Percentiles rank a stretch among this genome's conserved stretches.
Evolutionary conservation across 2,329 filamentous ascomycete genomes (phyloP).

Genomic region (Hypoxylon sp.): DNA sequence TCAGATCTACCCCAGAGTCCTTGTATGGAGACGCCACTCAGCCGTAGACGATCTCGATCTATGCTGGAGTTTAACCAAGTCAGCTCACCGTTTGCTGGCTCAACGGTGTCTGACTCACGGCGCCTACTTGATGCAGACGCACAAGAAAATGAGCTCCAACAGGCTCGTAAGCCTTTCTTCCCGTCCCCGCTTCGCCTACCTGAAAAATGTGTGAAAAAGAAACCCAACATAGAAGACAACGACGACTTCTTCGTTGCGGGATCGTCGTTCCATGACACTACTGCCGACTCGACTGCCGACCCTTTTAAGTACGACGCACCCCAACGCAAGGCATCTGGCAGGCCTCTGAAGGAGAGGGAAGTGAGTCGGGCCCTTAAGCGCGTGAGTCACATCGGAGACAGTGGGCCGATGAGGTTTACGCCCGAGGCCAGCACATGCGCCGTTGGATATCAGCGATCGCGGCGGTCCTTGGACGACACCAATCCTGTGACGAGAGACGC

Average conservation of each 20-base stretch:
- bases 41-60: conserved; percentile 10
- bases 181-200: conserved; percentile 42
- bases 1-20: conserved; percentile 17
- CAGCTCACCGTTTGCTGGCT: conserved; percentile 26
- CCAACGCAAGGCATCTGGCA: conserved; percentile 56
- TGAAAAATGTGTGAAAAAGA: neutral
- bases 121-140: conserved; percentile 45
- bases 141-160: conserved; percentile 38
- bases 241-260: conserved; percentile 43
- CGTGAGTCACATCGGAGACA: conserved; percentile 47
- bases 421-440: conserved; percentile 29
- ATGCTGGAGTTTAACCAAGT: neutral
- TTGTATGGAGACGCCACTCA: conserved; percentile 10
- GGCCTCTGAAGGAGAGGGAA: conserved; percentile 58
- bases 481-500: neutral
- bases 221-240: conserved; percentile 5
- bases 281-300: conserved; percentile 57
- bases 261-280: conserved; percentile 47
- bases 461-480: neutral
- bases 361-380: conserved; percentile 58
- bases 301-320: conserved; percentile 62
- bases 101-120: conserved; percentile 46
- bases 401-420: conserved; percentile 43
- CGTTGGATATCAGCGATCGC: neutral
- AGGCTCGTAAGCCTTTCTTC: conserved; percentile 31